Evolutionary conservation across 805 yeast genomes (phyloP).

Genomic region (Wickerhamomyces silvicola): DNA sequence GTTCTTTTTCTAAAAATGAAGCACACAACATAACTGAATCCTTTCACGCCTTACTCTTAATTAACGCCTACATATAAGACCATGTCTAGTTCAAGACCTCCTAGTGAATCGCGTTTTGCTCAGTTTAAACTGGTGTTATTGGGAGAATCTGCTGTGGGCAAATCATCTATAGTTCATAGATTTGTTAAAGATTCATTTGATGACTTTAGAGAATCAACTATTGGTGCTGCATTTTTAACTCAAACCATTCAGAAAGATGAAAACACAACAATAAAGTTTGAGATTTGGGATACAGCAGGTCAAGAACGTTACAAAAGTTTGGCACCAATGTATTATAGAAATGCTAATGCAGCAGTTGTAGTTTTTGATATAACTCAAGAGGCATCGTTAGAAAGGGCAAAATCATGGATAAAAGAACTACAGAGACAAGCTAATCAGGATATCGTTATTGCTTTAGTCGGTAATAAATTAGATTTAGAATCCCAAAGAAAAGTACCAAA

Average conservation of each 20-base stretch:
- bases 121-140: conserved; percentile 55
- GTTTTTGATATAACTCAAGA: conserved; percentile 71
- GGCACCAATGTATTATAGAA: conserved; percentile 80
- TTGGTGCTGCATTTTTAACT: conserved; percentile 79
- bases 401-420: conserved; percentile 72
- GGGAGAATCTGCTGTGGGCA: conserved; percentile 69
- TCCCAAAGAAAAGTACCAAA: conserved; percentile 38
- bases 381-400: conserved; percentile 59
- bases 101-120: conserved; percentile 29
- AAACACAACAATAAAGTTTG: conserved; percentile 55
- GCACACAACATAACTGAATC: too few species aligned
- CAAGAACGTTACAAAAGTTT: conserved; percentile 73
- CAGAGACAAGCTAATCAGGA: conserved; percentile 60
- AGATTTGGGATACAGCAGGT: conserved; percentile 86
- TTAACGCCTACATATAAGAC: too few species aligned
- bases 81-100: conserved; percentile 2
- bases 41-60: too few species aligned
- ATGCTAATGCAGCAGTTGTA: conserved; percentile 73
- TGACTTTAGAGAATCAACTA: conserved; percentile 70
- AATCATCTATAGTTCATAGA: conserved; percentile 59
- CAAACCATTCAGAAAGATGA: conserved; percentile 55
- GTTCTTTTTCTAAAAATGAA: too few species aligned
- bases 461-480: conserved; percentile 64
- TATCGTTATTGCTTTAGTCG: conserved; percentile 64
- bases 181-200: conserved; percentile 71